phyloP scores from a whole-genome alignment of 306 rosid species.

The Acacia crassicarpa region DNA sequence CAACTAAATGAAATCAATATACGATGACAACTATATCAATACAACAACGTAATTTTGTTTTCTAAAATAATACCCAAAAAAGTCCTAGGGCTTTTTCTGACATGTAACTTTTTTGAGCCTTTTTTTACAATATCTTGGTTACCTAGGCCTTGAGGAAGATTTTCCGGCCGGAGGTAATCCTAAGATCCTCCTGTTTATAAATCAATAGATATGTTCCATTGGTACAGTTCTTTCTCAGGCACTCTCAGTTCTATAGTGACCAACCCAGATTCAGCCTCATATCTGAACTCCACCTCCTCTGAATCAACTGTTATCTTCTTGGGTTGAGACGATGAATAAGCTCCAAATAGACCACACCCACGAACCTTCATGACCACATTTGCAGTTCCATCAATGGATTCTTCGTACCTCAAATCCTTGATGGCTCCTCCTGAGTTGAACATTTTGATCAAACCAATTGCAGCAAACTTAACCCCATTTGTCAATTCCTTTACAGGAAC shows the following conservation, averaged over 20 bases:
- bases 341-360: constrained; percentile 71
- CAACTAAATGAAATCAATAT: too few relatives aligned
- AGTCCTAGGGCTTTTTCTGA: too few relatives aligned
- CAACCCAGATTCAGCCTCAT: constrained; percentile 63
- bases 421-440: constrained; percentile 95
- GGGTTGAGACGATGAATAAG: constrained; percentile 66
- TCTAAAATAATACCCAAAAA: too few relatives aligned
- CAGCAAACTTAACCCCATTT: constrained; percentile 57
- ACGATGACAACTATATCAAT: too few relatives aligned
- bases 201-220: constrained; percentile 59
- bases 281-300: constrained; percentile 50
- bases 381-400: constrained; percentile 30
- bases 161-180: too few relatives aligned
- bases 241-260: constrained; percentile 53
- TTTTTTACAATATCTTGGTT: too few relatives aligned
- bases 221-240: constrained; percentile 58
- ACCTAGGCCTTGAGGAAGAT: too few relatives aligned
- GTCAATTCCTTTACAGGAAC: constrained; percentile 59
- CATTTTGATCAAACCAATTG: constrained; percentile 80
- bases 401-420: constrained; percentile 47
- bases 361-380: constrained; percentile 49
- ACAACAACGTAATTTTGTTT: too few relatives aligned
- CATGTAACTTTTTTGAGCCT: too few relatives aligned
- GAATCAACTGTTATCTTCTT: constrained; percentile 53
- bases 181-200: constrained; percentile 18